phyloP scores from a whole-genome alignment of 2,329 filamentous ascomycete genomes.

The Mollisiaceae sp. region DNA sequence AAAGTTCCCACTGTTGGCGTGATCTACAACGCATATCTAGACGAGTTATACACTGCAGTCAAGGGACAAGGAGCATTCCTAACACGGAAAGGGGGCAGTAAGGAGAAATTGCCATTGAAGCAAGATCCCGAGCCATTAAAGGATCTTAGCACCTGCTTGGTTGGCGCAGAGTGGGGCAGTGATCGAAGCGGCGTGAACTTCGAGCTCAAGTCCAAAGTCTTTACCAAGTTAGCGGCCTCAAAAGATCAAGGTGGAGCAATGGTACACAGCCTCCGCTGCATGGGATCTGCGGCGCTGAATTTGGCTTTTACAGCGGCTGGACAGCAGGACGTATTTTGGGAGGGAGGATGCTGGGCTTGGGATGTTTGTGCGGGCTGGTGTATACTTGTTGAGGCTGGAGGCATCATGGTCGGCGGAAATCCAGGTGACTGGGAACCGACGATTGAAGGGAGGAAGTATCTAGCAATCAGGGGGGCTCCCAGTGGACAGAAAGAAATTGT shows the following conservation, averaged over 20 bases:
- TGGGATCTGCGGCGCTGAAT: slow-evolving; percentile 78
- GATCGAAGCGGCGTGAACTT: slow-evolving; percentile 73
- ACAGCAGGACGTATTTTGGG: slow-evolving; percentile 77
- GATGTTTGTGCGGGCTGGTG: slow-evolving; percentile 85
- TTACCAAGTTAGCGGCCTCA: slow-evolving; percentile 61
- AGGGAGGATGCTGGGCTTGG: slow-evolving; percentile 85
- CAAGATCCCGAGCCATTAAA: slow-evolving; percentile 59
- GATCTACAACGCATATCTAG: slow-evolving; percentile 80
- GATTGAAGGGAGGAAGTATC: slow-evolving; percentile 64
- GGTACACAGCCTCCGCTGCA: slow-evolving; percentile 74
- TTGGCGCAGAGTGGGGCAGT: slow-evolving; percentile 77
- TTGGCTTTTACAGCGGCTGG: slow-evolving; percentile 74
- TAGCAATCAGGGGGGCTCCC: slow-evolving; percentile 65
- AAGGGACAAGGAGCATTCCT: slow-evolving; percentile 68
- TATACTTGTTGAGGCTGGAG: slow-evolving; percentile 75
- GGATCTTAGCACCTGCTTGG: slow-evolving; percentile 65
- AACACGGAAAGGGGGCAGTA: slow-evolving; percentile 47
- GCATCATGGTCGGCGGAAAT: slow-evolving; percentile 74
- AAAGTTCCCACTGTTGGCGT: slow-evolving; percentile 70
- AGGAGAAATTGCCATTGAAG: slow-evolving; percentile 51
- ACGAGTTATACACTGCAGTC: slow-evolving; percentile 71
- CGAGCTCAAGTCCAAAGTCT: slow-evolving; percentile 70
- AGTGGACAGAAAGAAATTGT: slow-evolving; percentile 65
- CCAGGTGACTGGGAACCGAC: slow-evolving; percentile 71
- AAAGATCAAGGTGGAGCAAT: slow-evolving; percentile 71